These are phyloP conservation scores for Trebouxia sp. DNA, from an alignment of 139 green algal species.

Conservation along the genomic window DNA sequence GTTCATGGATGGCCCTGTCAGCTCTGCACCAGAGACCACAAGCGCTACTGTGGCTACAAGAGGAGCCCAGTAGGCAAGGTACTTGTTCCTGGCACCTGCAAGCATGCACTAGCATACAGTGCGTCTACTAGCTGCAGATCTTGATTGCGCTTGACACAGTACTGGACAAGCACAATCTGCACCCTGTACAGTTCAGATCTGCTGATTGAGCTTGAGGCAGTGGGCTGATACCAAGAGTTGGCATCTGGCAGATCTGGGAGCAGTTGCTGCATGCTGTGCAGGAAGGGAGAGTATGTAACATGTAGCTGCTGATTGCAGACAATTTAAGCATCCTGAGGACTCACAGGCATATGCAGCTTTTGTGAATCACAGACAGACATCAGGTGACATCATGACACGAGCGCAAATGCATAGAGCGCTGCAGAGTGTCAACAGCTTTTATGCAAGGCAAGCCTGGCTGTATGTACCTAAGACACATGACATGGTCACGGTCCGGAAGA, in stretches of 20 bases:
- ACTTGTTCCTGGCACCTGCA: conserved; percentile 19
- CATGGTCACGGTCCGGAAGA: no score
- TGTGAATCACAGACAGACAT: background rate
- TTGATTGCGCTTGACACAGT: background rate
- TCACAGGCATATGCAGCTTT: background rate
- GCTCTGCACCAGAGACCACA: background rate
- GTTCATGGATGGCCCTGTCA: conserved; percentile 32
- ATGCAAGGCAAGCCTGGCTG: background rate
- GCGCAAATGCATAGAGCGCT: background rate
- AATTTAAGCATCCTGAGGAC: background rate
- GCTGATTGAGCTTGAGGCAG: background rate
- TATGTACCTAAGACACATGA: no score
- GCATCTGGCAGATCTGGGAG: background rate
- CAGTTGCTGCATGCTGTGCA: background rate
- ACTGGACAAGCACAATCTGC: background rate
- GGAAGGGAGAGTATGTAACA: background rate
- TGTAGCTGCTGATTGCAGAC: background rate
- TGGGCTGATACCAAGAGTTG: background rate
- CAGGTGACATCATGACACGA: background rate
- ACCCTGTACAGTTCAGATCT: background rate
- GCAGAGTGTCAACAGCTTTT: background rate
- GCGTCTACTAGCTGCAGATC: no score
- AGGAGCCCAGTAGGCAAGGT: background rate
- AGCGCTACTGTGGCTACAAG: conserved; percentile 12
- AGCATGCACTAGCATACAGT: no score